Conservation (phyloP, 768 basidiomycete genomes). For the Hortiboletus flavorubellus region DNA sequence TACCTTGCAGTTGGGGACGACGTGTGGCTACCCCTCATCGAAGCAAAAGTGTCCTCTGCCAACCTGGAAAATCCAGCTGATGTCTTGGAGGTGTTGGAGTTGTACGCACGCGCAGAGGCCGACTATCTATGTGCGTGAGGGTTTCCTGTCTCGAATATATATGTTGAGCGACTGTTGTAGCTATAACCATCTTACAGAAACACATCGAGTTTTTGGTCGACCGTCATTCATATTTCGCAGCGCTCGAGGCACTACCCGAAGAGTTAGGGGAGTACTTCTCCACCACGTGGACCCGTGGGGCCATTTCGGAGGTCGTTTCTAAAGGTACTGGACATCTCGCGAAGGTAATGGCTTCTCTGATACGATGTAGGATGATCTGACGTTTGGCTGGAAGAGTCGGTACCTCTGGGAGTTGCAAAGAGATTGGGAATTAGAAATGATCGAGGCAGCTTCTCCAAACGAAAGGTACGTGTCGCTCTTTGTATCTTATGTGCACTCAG, state of each 20-base stretch:
- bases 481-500: background rate
- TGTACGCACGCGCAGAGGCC: constrained; percentile 63
- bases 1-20: constrained; percentile 65
- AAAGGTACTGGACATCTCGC: constrained; percentile 62
- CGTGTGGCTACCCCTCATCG: constrained; percentile 71
- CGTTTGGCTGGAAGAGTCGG: constrained; percentile 49
- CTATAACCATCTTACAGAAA: constrained; percentile 68
- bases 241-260: constrained; percentile 40
- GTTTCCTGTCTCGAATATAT: constrained; percentile 5
- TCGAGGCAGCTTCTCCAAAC: constrained; percentile 45
- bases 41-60: constrained; percentile 46
- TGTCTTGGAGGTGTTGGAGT: constrained; percentile 51
- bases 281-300: constrained; percentile 55
- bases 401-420: constrained; percentile 67
- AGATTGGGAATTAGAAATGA: constrained; percentile 69
- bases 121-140: constrained; percentile 75
- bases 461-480: constrained; percentile 41
- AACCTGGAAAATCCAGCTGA: constrained; percentile 53
- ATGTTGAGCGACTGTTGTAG: constrained; percentile 38
- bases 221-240: constrained; percentile 34
- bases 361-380: constrained; percentile 10
- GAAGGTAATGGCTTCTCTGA: constrained; percentile 41
- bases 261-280: constrained; percentile 60
- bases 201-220: constrained; percentile 61
- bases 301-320: constrained; percentile 50